Evolutionary conservation across 148 eudicot genomes (phyloP), one percentile per base, ranked within the genome.

Genomic region (Silene conica): DNA sequence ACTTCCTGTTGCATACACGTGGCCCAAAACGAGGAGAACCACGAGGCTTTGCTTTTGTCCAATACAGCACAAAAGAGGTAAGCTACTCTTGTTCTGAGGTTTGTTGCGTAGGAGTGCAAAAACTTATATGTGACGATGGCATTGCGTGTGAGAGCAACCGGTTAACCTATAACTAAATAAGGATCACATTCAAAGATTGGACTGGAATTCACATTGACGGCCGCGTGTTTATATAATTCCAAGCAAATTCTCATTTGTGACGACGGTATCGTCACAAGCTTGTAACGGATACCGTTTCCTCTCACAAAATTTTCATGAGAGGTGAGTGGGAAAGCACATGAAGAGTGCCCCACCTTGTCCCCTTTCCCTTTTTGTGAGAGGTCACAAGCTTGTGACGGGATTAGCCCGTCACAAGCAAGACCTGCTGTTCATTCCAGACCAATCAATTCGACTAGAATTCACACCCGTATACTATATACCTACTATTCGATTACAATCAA

Each of bases 11-110:
- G 92, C 98, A 93, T 72, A 91, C 90, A 60, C 94, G 92, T 59
- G 98, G 98, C 55, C 94, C 95, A 7, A 91, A 83, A 69, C 92
- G 98, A 78, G 98, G 98, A 48, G 91, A 89, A 72, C 98, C 98
- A 65, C 97, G 97, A 76, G 98, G 98, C 41, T 93, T 85, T 85
- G 98, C 98, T 72, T 93, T 93, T 67, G 74, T 93, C 70, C 95
- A 93, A 83, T 93, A 86, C 72, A 83, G 88, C 72, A 79, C 89
- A 12, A 89, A 83, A 84, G 94, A 89, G 97, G 98, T 86, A 86
- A 70, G 82, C 72, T 58, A 61, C 60, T 46, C 68, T 55, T 45
- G 55, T 65, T 54, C 34, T 21, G 21, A 25, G 19, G 15, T 31
- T 74, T 13, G 60, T 70, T 45, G 65, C 58, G 11, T 12, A 14